Base-by-base conservation (phyloP, 768 basidiomycete species). In the Russula lepida region DNA sequence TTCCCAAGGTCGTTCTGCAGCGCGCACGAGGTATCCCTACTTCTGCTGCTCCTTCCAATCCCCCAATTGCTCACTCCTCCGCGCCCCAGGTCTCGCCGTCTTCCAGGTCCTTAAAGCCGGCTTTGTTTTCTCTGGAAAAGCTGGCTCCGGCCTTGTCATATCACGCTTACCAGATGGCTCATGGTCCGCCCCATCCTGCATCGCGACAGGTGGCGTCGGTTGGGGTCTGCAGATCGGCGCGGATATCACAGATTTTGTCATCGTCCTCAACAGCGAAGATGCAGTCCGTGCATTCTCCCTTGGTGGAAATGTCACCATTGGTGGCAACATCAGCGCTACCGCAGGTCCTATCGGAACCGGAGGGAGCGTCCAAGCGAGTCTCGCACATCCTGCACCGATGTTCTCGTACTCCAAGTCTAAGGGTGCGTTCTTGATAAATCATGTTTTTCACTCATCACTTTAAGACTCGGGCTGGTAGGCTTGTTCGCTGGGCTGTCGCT, bases 221-320 rank as follows among this genome's bases (percentile, higher is more conserved):
- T 92, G 92, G 88, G 92, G 92, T 33, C 84, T 95, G 46, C 95
- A 98, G 74, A 92, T 95, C 59, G 95, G 95, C 51, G 95, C 95
- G 3, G 95, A 97, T 75, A 83, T 95, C 71, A 89, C 86, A 50
- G 93, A 98, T 71, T 97, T 98, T 66, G 95, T 99, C 59, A 85
- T 98, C 71, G 94, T 99, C 41, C 86, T 98, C 69, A 98, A 98
- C 78, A 89, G 86, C 65, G 92, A 97, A 68, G 95, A 98, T 58
- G 94, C 95, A 43, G 92, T 99, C 33, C 82, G 86, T 48, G 95
- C 97, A 11, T 98, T 98, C 78, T 92, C 92, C 3, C 79, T 92
- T 54, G 95, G 95, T 39, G 95, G 95, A 9, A 99, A 99, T 71
- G 84, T 98, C 27, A 98, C 95, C 3, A 90, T 98, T 56, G 95